Evolutionary conservation across 345 rosid species (phyloP).

Genomic region (Lepidium aucheri): DNA sequence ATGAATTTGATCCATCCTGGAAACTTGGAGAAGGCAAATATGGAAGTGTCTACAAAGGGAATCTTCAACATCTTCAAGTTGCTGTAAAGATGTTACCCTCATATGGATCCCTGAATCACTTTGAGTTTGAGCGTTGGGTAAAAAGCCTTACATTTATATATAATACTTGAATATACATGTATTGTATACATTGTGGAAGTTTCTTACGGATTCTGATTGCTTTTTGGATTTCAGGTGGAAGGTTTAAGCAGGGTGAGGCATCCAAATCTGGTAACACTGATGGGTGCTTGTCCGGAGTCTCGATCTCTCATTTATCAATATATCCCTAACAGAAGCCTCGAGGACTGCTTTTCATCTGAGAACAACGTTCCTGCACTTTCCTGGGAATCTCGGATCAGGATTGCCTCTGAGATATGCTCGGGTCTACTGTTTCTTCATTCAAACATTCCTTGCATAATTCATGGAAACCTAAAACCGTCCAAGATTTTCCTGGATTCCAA

Average conservation of each 20-base stretch:
- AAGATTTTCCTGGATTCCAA: slow-evolving; percentile 74
- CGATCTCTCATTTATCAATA: slow-evolving; percentile 76
- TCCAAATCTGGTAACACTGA: slow-evolving; percentile 67
- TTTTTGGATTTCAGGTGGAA: slow-evolving; percentile 31
- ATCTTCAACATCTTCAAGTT: slow-evolving; percentile 57
- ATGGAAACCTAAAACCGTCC: slow-evolving; percentile 76
- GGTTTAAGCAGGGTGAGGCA: slow-evolving; percentile 74
- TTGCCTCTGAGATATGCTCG: slow-evolving; percentile 76
- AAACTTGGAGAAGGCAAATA: slow-evolving; percentile 79
- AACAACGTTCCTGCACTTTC: slow-evolving; percentile 44
- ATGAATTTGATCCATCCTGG: slow-evolving; percentile 61
- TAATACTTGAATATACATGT: not conserved
- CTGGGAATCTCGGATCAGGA: slow-evolving; percentile 56
- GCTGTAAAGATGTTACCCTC: slow-evolving; percentile 87
- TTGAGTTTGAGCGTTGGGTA: slow-evolving; percentile 65
- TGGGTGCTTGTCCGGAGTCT: slow-evolving; percentile 79
- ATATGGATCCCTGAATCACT: slow-evolving; percentile 51
- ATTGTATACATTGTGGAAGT: not conserved
- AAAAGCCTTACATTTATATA: not conserved
- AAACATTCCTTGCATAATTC: slow-evolving; percentile 61
- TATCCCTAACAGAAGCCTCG: slow-evolving; percentile 61
- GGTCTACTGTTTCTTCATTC: slow-evolving; percentile 83
- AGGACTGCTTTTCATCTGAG: slow-evolving; percentile 52
- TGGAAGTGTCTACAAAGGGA: slow-evolving; percentile 74
- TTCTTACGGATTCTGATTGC: not conserved